Evolutionary conservation across 2,329 filamentous ascomycete genomes (phyloP).

Genomic region (Colletotrichum cereale): DNA sequence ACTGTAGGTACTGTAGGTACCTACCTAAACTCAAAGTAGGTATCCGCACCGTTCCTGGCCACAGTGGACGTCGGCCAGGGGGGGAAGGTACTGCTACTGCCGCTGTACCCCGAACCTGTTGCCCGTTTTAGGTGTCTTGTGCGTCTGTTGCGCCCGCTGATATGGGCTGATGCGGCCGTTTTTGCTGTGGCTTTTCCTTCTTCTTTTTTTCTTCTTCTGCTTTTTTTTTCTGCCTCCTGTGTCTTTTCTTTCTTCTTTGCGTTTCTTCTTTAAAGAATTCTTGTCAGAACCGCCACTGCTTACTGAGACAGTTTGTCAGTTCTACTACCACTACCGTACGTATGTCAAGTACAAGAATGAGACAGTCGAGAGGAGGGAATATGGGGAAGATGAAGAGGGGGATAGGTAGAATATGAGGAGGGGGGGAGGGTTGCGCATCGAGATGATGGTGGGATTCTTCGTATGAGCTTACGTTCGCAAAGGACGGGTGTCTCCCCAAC

Average conservation of each 20-base stretch:
- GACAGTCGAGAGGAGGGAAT: not conserved
- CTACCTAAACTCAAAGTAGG: too few relatives aligned
- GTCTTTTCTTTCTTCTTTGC: not conserved
- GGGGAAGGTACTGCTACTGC: not conserved
- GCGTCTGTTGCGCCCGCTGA: slow-evolving; percentile 38
- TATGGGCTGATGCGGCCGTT: slow-evolving; percentile 27
- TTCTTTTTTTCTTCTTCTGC: not conserved
- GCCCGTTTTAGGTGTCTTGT: slow-evolving; percentile 27
- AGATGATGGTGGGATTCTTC: too few relatives aligned
- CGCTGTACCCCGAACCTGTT: slow-evolving; percentile 14
- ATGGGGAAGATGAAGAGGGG: too few relatives aligned
- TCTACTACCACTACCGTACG: not conserved
- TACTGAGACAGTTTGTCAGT: not conserved
- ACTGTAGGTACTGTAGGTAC: too few relatives aligned
- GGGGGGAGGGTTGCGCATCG: too few relatives aligned
- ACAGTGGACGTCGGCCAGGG: too few relatives aligned
- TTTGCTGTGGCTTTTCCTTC: not conserved
- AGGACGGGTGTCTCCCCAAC: not conserved
- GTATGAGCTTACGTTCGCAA: not conserved
- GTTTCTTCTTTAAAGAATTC: not conserved
- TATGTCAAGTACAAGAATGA: not conserved
- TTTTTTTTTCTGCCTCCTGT: not conserved
- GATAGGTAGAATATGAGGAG: too few relatives aligned
- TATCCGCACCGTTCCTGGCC: too few relatives aligned
- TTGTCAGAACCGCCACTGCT: not conserved